These are phyloP conservation scores for Gillenia trifoliata DNA, from an alignment of 306 rosid genomes.

Conservation along the genomic window DNA sequence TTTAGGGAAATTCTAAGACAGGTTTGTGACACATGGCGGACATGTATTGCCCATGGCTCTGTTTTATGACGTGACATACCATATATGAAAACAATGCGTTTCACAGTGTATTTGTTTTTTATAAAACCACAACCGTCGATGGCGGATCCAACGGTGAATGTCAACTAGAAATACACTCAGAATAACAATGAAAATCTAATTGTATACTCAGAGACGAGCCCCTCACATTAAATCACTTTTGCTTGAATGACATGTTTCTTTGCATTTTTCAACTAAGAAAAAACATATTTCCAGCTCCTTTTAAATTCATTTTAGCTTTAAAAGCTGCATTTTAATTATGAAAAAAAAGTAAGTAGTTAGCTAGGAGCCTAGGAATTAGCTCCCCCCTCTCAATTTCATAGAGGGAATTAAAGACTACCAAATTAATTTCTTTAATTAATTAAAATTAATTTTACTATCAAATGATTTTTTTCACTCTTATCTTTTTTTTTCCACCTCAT, in stretches of 20 bases:
- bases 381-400: not conserved
- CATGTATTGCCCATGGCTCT: constrained; percentile 16
- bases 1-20: constrained; percentile 17
- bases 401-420: not conserved
- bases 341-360: not conserved
- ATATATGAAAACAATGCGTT: not conserved
- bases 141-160: not conserved
- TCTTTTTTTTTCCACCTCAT: not conserved
- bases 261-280: not conserved
- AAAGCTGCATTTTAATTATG: constrained; percentile 6
- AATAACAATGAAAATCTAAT: not conserved
- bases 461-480: not conserved
- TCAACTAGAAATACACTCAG: not conserved
- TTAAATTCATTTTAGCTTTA: not conserved
- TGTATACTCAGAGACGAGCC: not conserved
- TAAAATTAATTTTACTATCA: no score
- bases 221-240: not conserved
- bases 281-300: not conserved
- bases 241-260: not conserved
- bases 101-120: not conserved
- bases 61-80: not conserved
- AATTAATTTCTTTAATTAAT: no score
- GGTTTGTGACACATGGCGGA: constrained; percentile 18
- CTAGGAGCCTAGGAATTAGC: not conserved
- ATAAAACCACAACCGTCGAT: not conserved